Conservation (phyloP, 2,329 filamentous ascomycete species). For the Lizonia empirigonia region DNA sequence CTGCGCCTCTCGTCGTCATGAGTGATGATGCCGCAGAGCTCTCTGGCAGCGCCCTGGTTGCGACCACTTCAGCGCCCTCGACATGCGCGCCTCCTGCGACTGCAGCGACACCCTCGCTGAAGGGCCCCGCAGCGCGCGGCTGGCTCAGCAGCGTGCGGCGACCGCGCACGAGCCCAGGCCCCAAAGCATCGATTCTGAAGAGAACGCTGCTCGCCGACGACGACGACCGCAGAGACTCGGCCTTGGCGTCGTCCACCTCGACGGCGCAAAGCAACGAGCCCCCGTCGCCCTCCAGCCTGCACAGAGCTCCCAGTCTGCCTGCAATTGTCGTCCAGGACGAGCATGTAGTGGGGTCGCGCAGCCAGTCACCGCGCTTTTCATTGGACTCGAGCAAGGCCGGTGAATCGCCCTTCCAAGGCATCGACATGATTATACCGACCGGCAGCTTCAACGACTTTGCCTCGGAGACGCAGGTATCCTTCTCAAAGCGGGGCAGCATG, state of each 20-base stretch:
- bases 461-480: constrained; percentile 58
- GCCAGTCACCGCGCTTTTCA: constrained; percentile 18
- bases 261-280: constrained; percentile 41
- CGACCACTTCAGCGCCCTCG: constrained; percentile 12
- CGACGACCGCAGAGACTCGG: constrained; percentile 49
- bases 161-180: constrained; percentile 46
- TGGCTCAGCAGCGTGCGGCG: constrained; percentile 48
- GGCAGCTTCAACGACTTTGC: constrained; percentile 60
- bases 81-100: constrained; percentile 16
- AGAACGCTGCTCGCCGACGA: constrained; percentile 37
- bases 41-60: constrained; percentile 28
- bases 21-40: constrained; percentile 37
- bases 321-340: constrained; percentile 54
- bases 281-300: constrained; percentile 38
- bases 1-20: constrained; percentile 38
- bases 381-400: constrained; percentile 16
- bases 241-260: constrained; percentile 46
- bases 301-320: constrained; percentile 51
- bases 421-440: constrained; percentile 62
- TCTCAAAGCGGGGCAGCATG: constrained; percentile 66
- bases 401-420: constrained; percentile 51
- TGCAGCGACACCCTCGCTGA: constrained; percentile 21
- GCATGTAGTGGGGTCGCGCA: constrained; percentile 18
- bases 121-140: constrained; percentile 36
- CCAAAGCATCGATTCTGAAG: constrained; percentile 40